Base-by-base conservation (phyloP, 2,329 filamentous ascomycete species). In the Colletotrichum sp. region DNA sequence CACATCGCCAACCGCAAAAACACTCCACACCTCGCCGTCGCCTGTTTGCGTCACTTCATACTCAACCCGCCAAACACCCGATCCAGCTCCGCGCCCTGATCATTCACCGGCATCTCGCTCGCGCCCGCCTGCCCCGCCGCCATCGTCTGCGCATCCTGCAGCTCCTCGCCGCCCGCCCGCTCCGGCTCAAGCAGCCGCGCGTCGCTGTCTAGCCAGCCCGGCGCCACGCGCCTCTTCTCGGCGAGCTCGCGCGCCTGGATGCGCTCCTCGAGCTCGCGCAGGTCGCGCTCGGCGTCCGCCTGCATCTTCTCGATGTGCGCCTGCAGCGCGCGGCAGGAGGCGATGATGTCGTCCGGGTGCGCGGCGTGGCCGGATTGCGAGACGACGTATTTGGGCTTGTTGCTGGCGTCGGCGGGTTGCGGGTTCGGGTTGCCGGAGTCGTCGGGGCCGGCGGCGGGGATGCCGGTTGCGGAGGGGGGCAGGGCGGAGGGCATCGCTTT, bases 401-500 rank as follows among this genome's bases (percentile, higher is more conserved):
- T 52, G 44, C 77, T 76, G 22, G 10, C 24, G 44, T 22, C 44
- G 10, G 44, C 44, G 44, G n/a, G n/a, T 52, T 52, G 34, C 18
- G 24, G 28, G 48, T 32, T 67, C 26, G n/a, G 10, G 6, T 22
- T 22, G 39, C 57, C 36, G 73, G 48, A 28, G n/a, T 66, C 72
- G 65, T 60, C 16, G 44, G 79, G 24, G 78, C 77, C 81, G 73
- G 87, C 83, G 74, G 80, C 84, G 59, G 84, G 84, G 75, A 90
- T 86, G 75, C 90, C 89, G 9, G 92, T 90, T 39, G 92, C 89
- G 2, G 95, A 94, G 2, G 92, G 92, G 0, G 97, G 96, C 0
- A 99, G 91, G 3, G 95, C 94, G 1, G 95, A 96, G 1, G 96
- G 95, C 82, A 99, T 93, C 13, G 93, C 91, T 83, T 96, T 96